These are phyloP conservation scores for Corynascus novoguineensis DNA, from an alignment of 495 filamentous ascomycete genomes.

Conservation along the genomic window DNA sequence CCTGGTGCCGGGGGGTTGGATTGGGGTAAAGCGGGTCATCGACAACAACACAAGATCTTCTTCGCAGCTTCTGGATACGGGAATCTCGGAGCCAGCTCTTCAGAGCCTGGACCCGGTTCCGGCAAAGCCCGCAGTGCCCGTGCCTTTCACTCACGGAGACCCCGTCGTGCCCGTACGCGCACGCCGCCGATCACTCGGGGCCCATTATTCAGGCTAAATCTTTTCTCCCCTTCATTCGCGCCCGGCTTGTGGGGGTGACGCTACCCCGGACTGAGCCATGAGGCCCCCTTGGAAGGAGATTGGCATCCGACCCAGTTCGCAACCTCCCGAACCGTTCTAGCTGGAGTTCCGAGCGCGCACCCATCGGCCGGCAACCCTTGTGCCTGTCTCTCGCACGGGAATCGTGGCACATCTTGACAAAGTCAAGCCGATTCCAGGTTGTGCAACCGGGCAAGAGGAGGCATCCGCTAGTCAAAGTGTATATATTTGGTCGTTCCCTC, in stretches of 20 bases:
- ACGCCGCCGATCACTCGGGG: neutral
- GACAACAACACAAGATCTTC: neutral
- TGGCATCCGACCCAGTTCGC: neutral
- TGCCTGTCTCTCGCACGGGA: no score
- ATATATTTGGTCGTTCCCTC: neutral
- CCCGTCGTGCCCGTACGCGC: neutral
- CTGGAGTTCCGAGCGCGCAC: neutral
- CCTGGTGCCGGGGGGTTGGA: neutral
- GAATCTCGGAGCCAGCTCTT: slow-evolving; percentile 6
- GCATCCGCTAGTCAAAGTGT: neutral
- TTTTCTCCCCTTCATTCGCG: slow-evolving; percentile 3
- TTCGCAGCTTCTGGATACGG: slow-evolving; percentile 2
- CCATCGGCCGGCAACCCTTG: no score
- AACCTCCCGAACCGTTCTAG: neutral
- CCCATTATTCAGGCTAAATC: slow-evolving; percentile 4
- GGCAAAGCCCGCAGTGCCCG: neutral
- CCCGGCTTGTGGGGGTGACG: neutral
- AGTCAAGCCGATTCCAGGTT: no score
- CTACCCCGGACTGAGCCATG: slow-evolving; percentile 4
- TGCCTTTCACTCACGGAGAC: no score
- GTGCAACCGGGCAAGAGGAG: no score
- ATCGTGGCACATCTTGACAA: neutral
- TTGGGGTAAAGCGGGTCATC: neutral
- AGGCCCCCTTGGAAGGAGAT: neutral
- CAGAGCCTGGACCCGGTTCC: slow-evolving; percentile 2